Conservation (phyloP, 805 yeast species). For the Starmerella floricola region DNA sequence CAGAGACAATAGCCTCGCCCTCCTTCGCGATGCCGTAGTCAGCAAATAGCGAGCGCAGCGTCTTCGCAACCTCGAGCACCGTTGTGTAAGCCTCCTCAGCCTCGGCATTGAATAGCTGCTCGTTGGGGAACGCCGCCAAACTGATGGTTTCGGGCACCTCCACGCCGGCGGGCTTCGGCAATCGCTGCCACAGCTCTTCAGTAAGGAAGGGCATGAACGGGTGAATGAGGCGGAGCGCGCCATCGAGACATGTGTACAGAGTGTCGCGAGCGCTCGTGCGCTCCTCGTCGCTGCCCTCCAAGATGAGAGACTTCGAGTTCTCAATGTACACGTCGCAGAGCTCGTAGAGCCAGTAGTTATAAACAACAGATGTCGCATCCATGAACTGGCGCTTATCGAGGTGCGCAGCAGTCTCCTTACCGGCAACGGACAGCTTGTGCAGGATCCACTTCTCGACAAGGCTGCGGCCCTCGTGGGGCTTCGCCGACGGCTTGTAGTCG, state of each 20-base stretch:
- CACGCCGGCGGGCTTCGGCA: slow-evolving; percentile 76
- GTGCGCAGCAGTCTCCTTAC: slow-evolving; percentile 49
- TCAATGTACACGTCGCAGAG: slow-evolving; percentile 97
- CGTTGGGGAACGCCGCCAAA: slow-evolving; percentile 68
- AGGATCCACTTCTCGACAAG: slow-evolving; percentile 95
- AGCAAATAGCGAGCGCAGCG: slow-evolving; percentile 80
- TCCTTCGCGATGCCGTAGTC: slow-evolving; percentile 82
- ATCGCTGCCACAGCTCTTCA: slow-evolving; percentile 98
- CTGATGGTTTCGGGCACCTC: slow-evolving; percentile 51
- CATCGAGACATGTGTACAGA: slow-evolving; percentile 81
- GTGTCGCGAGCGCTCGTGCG: slow-evolving; percentile 87
- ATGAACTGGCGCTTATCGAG: slow-evolving; percentile 81
- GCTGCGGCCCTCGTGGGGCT: slow-evolving; percentile 62
- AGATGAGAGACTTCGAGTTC: slow-evolving; percentile 83
- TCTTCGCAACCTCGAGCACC: slow-evolving; percentile 74
- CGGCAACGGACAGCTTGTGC: slow-evolving; percentile 64
- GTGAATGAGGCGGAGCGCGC: slow-evolving; percentile 81
- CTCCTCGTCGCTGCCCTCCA: slow-evolving; percentile 81
- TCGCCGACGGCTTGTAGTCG: slow-evolving; percentile 68
- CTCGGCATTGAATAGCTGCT: slow-evolving; percentile 45
- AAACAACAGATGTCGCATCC: slow-evolving; percentile 73
- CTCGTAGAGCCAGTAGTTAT: slow-evolving; percentile 88
- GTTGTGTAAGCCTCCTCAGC: slow-evolving; percentile 71
- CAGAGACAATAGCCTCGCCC: slow-evolving; percentile 74
- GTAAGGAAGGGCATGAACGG: slow-evolving; percentile 98